Percentiles rank a stretch among this genome's conserved stretches.
These are phyloP conservation scores for Aureobasidium sp. DNA, from an alignment of 2,329 filamentous ascomycete genomes.

Conservation along the genomic window DNA sequence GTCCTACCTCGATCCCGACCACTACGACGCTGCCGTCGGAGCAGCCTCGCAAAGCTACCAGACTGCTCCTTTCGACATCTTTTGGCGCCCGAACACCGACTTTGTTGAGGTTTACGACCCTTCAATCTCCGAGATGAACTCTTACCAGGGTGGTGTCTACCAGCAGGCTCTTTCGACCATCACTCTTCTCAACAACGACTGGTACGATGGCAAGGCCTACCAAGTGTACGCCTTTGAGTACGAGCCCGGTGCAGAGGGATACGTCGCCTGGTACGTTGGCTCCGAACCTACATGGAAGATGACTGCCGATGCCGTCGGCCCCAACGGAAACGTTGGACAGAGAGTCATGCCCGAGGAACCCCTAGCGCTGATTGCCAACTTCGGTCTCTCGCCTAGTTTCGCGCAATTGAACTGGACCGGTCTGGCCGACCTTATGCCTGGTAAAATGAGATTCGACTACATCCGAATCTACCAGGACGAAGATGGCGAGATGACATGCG, in stretches of 20 bases:
- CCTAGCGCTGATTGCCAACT: conserved; percentile 58
- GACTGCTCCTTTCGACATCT: conserved; percentile 60
- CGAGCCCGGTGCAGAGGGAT: conserved; percentile 48
- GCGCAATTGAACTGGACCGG: conserved; percentile 51
- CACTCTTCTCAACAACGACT: conserved; percentile 54
- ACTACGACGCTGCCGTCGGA: conserved; percentile 44
- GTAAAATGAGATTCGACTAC: conserved; percentile 59
- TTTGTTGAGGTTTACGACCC: conserved; percentile 58
- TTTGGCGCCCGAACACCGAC: conserved; percentile 39
- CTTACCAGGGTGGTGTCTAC: conserved; percentile 52
- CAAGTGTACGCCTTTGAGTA: conserved; percentile 58
- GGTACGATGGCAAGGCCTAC: conserved; percentile 57
- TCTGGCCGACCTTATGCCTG: conserved; percentile 48
- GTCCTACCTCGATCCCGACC: conserved; percentile 39
- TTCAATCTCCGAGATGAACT: conserved; percentile 47
- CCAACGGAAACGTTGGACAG: conserved; percentile 62
- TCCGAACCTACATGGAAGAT: conserved; percentile 56
- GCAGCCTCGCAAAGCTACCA: conserved; percentile 58
- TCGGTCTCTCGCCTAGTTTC: conserved; percentile 62
- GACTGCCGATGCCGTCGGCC: conserved; percentile 49
- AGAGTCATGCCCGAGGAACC: conserved; percentile 58
- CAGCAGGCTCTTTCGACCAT: conserved; percentile 56
- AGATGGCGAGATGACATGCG: conserved; percentile 51
- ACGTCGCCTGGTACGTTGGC: conserved; percentile 62
- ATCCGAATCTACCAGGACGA: conserved; percentile 61